Conservation (phyloP, 257 asterid genomes). For the Gardenia jasminoides region DNA sequence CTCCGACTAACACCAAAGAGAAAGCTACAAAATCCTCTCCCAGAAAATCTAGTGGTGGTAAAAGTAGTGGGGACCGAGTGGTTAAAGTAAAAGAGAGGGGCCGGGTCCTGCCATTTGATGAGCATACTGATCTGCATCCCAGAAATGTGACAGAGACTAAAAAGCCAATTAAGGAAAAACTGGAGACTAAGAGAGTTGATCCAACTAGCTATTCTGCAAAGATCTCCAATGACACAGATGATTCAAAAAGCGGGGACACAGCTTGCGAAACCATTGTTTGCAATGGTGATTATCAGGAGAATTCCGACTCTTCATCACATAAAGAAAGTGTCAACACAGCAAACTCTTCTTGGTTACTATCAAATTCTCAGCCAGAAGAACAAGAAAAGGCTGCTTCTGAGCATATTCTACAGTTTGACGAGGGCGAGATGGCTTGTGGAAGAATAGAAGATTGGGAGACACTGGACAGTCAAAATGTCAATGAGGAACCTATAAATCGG, state of each 20-base stretch:
- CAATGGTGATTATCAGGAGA: conserved; percentile 42
- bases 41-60: conserved; percentile 40
- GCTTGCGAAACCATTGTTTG: conserved; percentile 50
- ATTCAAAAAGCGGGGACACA: conserved; percentile 62
- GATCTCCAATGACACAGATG: conserved; percentile 62
- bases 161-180: conserved; percentile 39
- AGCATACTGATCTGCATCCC: conserved; percentile 36
- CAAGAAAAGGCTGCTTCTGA: conserved; percentile 31
- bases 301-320: conserved; percentile 38
- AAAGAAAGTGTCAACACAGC: conserved; percentile 38
- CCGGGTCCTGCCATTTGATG: conserved; percentile 60
- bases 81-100: conserved; percentile 43
- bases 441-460: conserved; percentile 33
- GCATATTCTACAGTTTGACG: conserved; percentile 28
- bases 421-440: conserved; percentile 27
- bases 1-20: conserved; percentile 62
- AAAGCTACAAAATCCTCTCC: conserved; percentile 53
- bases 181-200: conserved; percentile 75
- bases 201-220: conserved; percentile 71
- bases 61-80: conserved; percentile 38
- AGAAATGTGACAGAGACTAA: conserved; percentile 35
- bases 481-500: conserved; percentile 25
- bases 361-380: conserved; percentile 36
- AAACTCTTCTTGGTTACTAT: conserved; percentile 30
- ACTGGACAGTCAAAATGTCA: conserved; percentile 19